Evolutionary conservation across 768 basidiomycete species (phyloP).

Genomic region (Mycena haematopus): DNA sequence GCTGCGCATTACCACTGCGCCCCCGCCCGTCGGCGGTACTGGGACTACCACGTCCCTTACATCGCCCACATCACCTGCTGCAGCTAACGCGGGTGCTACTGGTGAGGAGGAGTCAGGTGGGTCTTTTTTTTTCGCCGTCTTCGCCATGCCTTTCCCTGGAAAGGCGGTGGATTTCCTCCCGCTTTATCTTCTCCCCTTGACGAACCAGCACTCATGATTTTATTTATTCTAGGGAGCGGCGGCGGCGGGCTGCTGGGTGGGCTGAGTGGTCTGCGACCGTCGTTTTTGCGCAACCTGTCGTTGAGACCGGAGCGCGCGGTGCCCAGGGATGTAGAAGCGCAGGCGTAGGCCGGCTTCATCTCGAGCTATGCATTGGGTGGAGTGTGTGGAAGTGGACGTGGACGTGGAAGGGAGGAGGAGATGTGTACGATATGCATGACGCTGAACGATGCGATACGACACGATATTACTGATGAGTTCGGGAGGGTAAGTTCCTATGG

Average conservation of each 20-base stretch:
- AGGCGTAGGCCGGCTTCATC: neutral
- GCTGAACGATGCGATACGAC: constrained; percentile 9
- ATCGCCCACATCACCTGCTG: constrained; percentile 30
- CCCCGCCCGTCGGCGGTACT: constrained; percentile 47
- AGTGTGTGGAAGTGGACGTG: neutral
- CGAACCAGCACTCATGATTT: neutral
- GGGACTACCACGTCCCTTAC: constrained; percentile 15
- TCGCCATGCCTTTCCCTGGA: no score
- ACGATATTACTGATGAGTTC: neutral
- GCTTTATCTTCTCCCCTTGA: neutral
- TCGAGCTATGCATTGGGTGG: neutral
- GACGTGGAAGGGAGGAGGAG: neutral
- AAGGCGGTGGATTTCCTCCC: no score
- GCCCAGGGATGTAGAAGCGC: constrained; percentile 28
- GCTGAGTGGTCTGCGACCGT: constrained; percentile 37
- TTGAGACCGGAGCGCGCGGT: constrained; percentile 13
- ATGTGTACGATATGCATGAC: neutral
- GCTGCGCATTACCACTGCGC: constrained; percentile 77
- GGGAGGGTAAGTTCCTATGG: neutral
- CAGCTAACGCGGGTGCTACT: constrained; percentile 6
- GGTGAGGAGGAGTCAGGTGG: constrained; percentile 9
- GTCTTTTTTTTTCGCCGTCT: neutral
- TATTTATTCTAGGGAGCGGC: constrained; percentile 6
- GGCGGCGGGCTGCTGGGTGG: constrained; percentile 33
- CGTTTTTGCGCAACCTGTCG: constrained; percentile 39